Evolutionary conservation across 2,329 filamentous ascomycete species (phyloP).

Genomic region (Botrytis squamosa): DNA sequence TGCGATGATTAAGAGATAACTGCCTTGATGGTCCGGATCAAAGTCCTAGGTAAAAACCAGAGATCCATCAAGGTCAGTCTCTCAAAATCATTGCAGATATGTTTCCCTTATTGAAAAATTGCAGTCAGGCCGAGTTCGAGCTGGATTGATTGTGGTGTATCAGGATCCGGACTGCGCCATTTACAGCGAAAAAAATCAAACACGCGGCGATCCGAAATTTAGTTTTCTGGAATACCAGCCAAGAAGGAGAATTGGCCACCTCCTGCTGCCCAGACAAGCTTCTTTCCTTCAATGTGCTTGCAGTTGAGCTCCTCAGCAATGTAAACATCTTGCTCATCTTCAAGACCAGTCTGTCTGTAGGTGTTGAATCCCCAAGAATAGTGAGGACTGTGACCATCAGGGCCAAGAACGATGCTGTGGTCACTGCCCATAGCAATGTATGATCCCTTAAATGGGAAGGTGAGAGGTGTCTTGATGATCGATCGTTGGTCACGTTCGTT

Average conservation of each 20-base stretch:
- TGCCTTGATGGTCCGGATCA: slow-evolving; percentile 18
- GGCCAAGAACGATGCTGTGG: slow-evolving; percentile 68
- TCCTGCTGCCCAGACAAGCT: slow-evolving; percentile 71
- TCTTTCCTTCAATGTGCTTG: slow-evolving; percentile 71
- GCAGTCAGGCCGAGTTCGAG: slow-evolving; percentile 11
- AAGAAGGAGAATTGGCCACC: slow-evolving; percentile 78
- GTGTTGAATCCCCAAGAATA: slow-evolving; percentile 79
- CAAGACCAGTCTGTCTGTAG: slow-evolving; percentile 77
- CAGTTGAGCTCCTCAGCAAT: slow-evolving; percentile 79
- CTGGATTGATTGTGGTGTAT: neutral
- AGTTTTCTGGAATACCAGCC: slow-evolving; percentile 41
- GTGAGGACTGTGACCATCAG: slow-evolving; percentile 58
- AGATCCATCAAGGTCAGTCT: slow-evolving; percentile 15
- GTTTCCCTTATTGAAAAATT: neutral
- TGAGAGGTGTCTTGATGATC: slow-evolving; percentile 59
- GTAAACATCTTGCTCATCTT: slow-evolving; percentile 72
- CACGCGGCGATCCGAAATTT: neutral
- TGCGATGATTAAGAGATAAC: neutral
- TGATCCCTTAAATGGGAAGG: slow-evolving; percentile 55
- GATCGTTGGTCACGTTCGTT: slow-evolving; percentile 65
- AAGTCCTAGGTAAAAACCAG: slow-evolving; percentile 17
- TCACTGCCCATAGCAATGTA: slow-evolving; percentile 65
- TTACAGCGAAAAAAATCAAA: slow-evolving; percentile 5
- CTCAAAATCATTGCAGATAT: neutral
- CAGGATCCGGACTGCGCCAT: slow-evolving; percentile 1